Evolutionary conservation across 176 grass and related monocot species (phyloP), one percentile per base, ranked within the genome.

Genomic region (Phyllostachys edulis): DNA sequence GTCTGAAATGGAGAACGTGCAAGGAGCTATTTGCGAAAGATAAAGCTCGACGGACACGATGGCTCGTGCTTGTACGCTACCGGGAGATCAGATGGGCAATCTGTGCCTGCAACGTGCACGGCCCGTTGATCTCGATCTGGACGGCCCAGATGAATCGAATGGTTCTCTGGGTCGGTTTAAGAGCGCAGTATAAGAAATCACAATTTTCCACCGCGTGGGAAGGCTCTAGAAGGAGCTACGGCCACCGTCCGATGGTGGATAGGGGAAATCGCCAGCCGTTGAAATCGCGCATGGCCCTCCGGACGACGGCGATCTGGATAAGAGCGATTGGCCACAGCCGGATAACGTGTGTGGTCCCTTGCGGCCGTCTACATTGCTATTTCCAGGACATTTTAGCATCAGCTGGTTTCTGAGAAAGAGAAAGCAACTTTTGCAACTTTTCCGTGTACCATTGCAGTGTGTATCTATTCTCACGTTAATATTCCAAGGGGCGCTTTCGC

Each of bases 251-350:
- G 88, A 90, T 86, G 72, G 47, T 5, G 76, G 75, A 80, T 60
- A 18, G 41, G 23, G 3, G 3, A 24, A 50, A 23, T 8, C 72
- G 5, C 60, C 37, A 63, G 84, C 84, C 88, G 84, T 82, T 24
- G 52, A 23, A 72, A 64, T 21, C 74, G 4, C 79, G 9, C 46
- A 47, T 63, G 66, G 10, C 9, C 82, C 64, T 55, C 59, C n/a
- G 7, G 0, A 4, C 38, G 37, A 64, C 72, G 26, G 66, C 73
- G 79, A 82, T 90, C 66, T 86, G 88, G 88, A 90, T 90, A 86
- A 90, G 83, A 73, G 73, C 57, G 39, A 90, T 86, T 86, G 88
- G 88, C 46, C 46, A 15, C 21, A 3, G 17, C 84, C 61, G 73
- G 79, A 78, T 86, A 71, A 71, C 71, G 82, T 81, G 87, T 71